Conservation (phyloP, 148 eudicot genomes). For the Vaccinium vitisidaea region DNA sequence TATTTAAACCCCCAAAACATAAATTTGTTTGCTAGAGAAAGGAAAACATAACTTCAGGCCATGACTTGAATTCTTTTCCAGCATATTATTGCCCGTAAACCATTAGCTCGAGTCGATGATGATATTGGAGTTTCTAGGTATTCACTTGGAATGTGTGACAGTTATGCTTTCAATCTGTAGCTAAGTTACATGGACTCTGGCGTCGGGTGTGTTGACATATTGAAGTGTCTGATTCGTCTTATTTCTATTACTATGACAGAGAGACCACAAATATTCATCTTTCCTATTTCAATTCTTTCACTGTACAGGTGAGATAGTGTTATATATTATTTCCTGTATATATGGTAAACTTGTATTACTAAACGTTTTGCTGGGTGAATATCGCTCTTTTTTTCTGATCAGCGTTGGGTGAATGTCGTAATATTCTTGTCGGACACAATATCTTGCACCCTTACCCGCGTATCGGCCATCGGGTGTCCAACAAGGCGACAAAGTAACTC, state of each 20-base stretch:
- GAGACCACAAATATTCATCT: background rate
- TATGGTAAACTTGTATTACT: background rate
- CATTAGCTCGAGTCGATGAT: background rate
- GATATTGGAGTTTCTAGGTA: background rate
- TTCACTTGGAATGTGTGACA: background rate
- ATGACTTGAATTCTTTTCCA: background rate
- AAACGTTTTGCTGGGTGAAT: background rate
- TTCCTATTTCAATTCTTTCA: background rate
- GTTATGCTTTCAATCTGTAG: background rate
- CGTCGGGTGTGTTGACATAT: background rate
- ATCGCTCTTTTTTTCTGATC: background rate
- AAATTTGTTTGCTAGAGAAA: no score
- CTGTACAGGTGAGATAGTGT: background rate
- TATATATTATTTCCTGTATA: background rate
- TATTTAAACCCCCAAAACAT: no score
- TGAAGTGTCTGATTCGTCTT: background rate
- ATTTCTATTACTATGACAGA: background rate
- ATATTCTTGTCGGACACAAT: background rate
- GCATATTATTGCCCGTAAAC: background rate
- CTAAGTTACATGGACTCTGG: background rate
- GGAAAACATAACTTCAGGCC: background rate
- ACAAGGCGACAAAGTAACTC: no score
- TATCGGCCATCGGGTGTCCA: no score
- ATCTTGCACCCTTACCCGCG: background rate
- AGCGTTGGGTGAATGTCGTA: background rate